Evolutionary conservation across 352 stramenopile genomes (phyloP).

Genomic region (Phytophthora idaei): DNA sequence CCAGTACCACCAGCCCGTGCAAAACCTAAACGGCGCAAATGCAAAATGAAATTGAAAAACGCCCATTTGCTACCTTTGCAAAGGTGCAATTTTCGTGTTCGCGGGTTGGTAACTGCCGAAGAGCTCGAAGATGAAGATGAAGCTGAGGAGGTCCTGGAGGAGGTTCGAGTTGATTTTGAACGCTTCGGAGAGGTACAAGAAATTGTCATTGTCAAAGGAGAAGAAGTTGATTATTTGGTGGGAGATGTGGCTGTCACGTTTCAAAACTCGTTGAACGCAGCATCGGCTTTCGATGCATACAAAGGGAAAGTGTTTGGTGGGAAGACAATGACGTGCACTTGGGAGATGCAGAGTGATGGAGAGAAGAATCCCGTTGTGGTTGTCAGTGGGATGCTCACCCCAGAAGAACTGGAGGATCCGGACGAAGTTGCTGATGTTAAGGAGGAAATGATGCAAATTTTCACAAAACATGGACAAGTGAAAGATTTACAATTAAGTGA

Average conservation of each 20-base stretch:
- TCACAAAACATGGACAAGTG: slow-evolving; percentile 26
- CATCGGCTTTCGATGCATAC: slow-evolving; percentile 21
- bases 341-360: slow-evolving; percentile 10
- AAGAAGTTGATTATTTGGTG: background rate
- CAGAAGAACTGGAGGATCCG: slow-evolving; percentile 44
- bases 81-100: slow-evolving; percentile 31
- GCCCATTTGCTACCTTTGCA: slow-evolving; percentile 2
- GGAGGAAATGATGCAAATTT: slow-evolving; percentile 35
- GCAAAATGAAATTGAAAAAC: slow-evolving; percentile 45
- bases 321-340: slow-evolving; percentile 23
- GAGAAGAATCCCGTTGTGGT: background rate
- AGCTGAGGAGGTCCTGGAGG: slow-evolving; percentile 42
- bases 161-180: slow-evolving; percentile 45
- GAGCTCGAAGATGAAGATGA: slow-evolving; percentile 67
- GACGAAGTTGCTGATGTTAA: slow-evolving; percentile 49
- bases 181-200: slow-evolving; percentile 27
- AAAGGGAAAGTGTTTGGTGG: slow-evolving; percentile 46
- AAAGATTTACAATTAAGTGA: slow-evolving; percentile 16
- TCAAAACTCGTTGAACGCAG: slow-evolving; percentile 12
- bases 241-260: slow-evolving; percentile 34
- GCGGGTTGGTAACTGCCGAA: slow-evolving; percentile 43
- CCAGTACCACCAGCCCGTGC: background rate
- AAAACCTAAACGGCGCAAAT: slow-evolving; percentile 31
- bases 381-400: slow-evolving; percentile 24
- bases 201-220: slow-evolving; percentile 28